A percentile compares a stretch with the other conserved stretches of the same genome.
phyloP scores from a whole-genome alignment of 169 alveolate species.

The Cryptosporidium tyzzeri region DNA sequence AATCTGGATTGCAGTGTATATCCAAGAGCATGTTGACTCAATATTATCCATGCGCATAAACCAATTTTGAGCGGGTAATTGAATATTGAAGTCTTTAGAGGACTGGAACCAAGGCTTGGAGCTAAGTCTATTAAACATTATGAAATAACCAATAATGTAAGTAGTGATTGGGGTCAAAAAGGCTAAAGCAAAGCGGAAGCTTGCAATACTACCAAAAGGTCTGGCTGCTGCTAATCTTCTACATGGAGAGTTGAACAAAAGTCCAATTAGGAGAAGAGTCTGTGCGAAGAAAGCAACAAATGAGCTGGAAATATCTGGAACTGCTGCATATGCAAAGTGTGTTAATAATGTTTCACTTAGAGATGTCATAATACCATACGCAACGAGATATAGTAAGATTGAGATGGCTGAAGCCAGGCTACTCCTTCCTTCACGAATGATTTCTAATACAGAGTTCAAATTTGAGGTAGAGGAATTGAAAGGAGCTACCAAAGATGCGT shows the following conservation, averaged over 20 bases:
- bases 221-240: conserved; percentile 68
- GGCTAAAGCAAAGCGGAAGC: conserved; percentile 24
- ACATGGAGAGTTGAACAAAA: conserved; percentile 39
- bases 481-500: conserved; percentile 92
- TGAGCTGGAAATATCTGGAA: conserved; percentile 47
- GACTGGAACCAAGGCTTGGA: conserved; percentile 57
- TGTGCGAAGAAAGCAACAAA: conserved; percentile 56
- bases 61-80: conserved; percentile 68
- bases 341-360: conserved; percentile 34
- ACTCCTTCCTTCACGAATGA: conserved; percentile 80
- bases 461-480: conserved; percentile 87
- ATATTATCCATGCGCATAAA: conserved; percentile 66
- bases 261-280: conserved; percentile 43
- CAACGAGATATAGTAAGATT: conserved; percentile 6
- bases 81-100: conserved; percentile 4
- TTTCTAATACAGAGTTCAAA: conserved; percentile 86
- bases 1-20: conserved; percentile 44
- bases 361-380: conserved; percentile 34
- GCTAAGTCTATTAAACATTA: conserved; percentile 41
- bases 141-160: conserved; percentile 24
- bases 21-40: conserved; percentile 49
- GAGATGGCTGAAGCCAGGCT: conserved; percentile 67
- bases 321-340: conserved; percentile 62
- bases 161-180: conserved; percentile 12
- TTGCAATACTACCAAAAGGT: conserved; percentile 68